Conservation (phyloP, 139 green algal genomes). For the Picochlorum sp. region DNA sequence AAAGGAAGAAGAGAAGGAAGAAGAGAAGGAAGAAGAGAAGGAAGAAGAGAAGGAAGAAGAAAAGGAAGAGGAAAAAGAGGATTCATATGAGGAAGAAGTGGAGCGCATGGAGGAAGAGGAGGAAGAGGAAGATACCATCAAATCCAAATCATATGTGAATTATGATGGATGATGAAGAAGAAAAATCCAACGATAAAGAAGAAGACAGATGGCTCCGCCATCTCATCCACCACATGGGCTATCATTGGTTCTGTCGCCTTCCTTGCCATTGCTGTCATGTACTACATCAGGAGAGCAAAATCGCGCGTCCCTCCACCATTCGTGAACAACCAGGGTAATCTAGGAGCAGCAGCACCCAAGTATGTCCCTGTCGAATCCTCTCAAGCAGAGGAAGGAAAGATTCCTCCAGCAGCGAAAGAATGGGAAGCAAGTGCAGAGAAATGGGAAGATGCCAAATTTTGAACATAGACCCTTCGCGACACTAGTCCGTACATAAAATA, state of each 20-base stretch:
- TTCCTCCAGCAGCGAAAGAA: neutral
- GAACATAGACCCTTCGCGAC: too few species aligned
- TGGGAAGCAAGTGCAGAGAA: neutral
- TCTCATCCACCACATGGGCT: too few species aligned
- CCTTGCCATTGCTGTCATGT: too few species aligned
- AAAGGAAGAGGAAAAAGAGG: neutral
- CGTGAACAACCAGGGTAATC: neutral
- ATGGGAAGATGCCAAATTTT: conserved; percentile 1
- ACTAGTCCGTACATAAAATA: too few species aligned
- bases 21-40: neutral
- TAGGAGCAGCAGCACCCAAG: neutral
- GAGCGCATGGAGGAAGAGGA: conserved; percentile 4
- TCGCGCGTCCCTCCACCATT: neutral
- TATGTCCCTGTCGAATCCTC: neutral
- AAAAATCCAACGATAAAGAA: neutral
- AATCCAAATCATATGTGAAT: neutral
- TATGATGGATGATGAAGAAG: neutral
- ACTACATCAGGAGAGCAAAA: too few species aligned
- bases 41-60: neutral
- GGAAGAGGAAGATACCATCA: neutral
- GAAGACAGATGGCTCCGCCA: neutral
- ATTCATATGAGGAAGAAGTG: conserved; percentile 2
- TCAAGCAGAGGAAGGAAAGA: neutral
- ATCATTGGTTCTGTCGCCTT: too few species aligned
- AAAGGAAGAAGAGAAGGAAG: neutral